These are phyloP conservation scores for Aspergillus sp. DNA, from an alignment of 2,329 filamentous ascomycete species.

Conservation along the genomic window DNA sequence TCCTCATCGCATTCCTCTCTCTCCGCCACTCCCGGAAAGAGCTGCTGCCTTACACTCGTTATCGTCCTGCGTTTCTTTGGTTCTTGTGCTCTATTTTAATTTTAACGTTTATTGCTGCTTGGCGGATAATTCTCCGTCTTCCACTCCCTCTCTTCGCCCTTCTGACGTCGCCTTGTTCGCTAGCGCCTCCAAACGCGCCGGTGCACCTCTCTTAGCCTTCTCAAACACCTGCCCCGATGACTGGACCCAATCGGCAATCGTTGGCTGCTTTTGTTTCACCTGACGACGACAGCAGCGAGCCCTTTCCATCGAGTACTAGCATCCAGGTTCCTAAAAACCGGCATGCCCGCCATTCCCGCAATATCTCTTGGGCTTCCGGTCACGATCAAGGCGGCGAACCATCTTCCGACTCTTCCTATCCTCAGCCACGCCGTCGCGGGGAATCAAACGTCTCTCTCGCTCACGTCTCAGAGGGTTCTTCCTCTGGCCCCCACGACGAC, in stretches of 20 bases:
- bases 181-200: conserved; percentile 5
- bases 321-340: conserved; percentile 22
- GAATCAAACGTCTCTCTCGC: conserved; percentile 35
- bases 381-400: conserved; percentile 31
- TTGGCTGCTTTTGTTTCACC: conserved; percentile 13
- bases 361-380: conserved; percentile 37
- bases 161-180: conserved; percentile 11
- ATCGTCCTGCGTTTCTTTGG: neutral
- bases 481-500: conserved; percentile 25
- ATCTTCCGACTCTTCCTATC: conserved; percentile 18
- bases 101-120: neutral
- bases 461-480: conserved; percentile 30
- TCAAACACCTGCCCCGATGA: conserved; percentile 19
- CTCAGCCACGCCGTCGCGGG: conserved; percentile 30
- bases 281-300: conserved; percentile 20
- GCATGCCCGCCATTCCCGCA: conserved; percentile 37
- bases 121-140: conserved; percentile 5
- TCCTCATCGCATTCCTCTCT: neutral
- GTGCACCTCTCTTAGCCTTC: neutral
- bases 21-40: neutral
- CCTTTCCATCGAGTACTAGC: conserved; percentile 16
- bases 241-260: conserved; percentile 15
- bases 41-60: neutral
- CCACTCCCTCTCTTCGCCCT: neutral
- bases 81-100: neutral